A percentile compares a stretch with the other conserved stretches of the same genome.
Conservation (phyloP, 345 rosid genomes). For the Camelina neglecta region DNA sequence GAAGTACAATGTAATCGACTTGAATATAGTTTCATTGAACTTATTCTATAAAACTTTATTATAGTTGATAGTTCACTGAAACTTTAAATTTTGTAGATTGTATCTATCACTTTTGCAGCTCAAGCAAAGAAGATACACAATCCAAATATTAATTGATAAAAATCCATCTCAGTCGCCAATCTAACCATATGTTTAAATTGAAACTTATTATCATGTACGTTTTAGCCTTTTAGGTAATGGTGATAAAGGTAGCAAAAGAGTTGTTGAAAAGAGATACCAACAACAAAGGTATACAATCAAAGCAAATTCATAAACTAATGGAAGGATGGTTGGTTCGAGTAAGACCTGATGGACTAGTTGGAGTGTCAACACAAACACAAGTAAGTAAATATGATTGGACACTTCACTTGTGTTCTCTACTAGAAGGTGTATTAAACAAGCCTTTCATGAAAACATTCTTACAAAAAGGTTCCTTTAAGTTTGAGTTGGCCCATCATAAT, state of each 20-base stretch:
- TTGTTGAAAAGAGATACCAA: constrained; percentile 24
- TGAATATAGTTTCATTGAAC: too few relatives aligned
- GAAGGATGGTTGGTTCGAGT: constrained; percentile 37
- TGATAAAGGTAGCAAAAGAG: not conserved
- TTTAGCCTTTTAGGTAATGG: not conserved
- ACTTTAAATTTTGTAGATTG: too few relatives aligned
- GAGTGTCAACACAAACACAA: constrained; percentile 34
- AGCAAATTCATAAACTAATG: constrained; percentile 24
- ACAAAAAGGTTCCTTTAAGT: not conserved
- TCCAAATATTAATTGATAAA: not conserved
- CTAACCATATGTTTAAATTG: not conserved
- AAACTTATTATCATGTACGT: not conserved
- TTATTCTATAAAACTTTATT: too few relatives aligned
- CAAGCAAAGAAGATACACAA: too few relatives aligned
- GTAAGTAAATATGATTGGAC: constrained; percentile 6
- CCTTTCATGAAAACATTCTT: not conserved
- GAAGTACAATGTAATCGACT: too few relatives aligned
- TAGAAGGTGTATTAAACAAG: constrained; percentile 6
- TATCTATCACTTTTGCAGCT: too few relatives aligned
- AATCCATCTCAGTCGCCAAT: not conserved
- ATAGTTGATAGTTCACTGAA: too few relatives aligned
- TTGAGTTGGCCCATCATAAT: not conserved
- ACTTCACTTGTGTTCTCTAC: constrained; percentile 14
- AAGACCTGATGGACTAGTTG: constrained; percentile 26
- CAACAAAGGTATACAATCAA: constrained; percentile 26